Base-by-base conservation (phyloP, 257 asterid genomes). In the Plantago elongata region DNA sequence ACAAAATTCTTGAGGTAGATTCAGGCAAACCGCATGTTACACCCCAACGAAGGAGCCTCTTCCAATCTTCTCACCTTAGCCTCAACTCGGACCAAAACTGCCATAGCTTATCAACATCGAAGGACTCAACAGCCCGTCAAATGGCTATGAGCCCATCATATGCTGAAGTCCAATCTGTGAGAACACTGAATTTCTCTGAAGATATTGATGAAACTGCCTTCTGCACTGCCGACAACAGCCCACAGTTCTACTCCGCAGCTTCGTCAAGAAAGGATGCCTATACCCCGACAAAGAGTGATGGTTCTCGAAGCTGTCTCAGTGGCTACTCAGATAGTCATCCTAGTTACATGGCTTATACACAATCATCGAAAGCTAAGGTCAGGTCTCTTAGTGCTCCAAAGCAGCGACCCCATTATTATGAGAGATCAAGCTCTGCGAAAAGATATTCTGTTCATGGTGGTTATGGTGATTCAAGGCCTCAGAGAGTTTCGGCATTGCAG, bases 311-410 rank as follows among this genome's bases (percentile, higher is more conserved):
- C 75, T 82, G 78, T 65, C 66, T 75, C 12, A 85, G 83, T 30
- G 86, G 83, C 10, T 84, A 70, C 73, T 72, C 92, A 0, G 96
- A 89, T 4, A 34, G 3, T 67, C 77, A 73, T 49, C 97, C 95
- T 2, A 87, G 61, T 43, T 93, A 93, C 63, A 93, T 93, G 99
- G 56, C 97, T 3, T 79, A 67, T 51, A 93, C 99, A 0, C 85
- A 87, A 64, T 93, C 99, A 9, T 77, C 95, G 0, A 87, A 81
- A 71, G 97, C 99, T 2, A 93, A 93, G 82, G 78, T 69, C 30
- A 77, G 99, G 57, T 87, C 99, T 3, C 70, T 81, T 22, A 93
- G 97, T 60, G 97, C 94, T 18, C 99, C 99, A 5, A 87, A 70
- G 69, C 97, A 85, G 18, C 77, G 99, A 61, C 83, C 86, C 27